Percentiles rank a stretch among this genome's conserved stretches.
phyloP scores from a whole-genome alignment of 176 grass and related monocot species.

The Avena eriantha region DNA sequence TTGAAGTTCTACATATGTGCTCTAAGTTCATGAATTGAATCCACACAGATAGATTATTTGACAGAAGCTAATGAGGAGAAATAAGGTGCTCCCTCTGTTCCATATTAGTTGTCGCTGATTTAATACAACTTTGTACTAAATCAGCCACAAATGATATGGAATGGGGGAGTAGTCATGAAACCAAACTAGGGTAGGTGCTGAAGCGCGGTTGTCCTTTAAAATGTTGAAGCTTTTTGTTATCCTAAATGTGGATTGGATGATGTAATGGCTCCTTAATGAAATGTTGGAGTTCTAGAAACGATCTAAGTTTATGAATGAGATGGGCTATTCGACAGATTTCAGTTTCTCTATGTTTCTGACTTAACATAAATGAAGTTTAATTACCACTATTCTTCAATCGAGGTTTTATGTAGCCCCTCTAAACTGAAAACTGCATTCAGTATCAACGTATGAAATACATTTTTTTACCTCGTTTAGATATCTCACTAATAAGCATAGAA shows the following conservation, averaged over 20 bases:
- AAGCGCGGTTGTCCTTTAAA: not conserved
- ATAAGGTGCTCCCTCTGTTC: not conserved
- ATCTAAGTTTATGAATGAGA: conserved; percentile 5
- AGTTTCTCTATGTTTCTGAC: not conserved
- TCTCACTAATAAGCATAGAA: conserved; percentile 26
- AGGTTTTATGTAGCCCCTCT: not conserved
- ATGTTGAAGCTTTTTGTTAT: not conserved
- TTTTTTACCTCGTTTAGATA: conserved; percentile 8
- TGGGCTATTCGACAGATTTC: not conserved
- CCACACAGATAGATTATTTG: not conserved
- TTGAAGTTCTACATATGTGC: not conserved
- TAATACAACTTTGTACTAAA: no score
- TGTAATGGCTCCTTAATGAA: not conserved
- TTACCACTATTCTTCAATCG: not conserved
- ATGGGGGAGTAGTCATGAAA: no score
- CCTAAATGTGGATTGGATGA: not conserved
- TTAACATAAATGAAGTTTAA: conserved; percentile 18
- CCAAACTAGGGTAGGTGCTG: not conserved
- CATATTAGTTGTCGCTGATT: no score
- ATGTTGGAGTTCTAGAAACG: conserved; percentile 12
- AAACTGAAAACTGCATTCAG: not conserved
- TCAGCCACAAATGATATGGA: no score
- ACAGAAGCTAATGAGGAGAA: not conserved
- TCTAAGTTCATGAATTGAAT: not conserved
- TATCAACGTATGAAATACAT: not conserved